phyloP scores from a whole-genome alignment of 345 rosid genomes.

The Moricandia arvensis region DNA sequence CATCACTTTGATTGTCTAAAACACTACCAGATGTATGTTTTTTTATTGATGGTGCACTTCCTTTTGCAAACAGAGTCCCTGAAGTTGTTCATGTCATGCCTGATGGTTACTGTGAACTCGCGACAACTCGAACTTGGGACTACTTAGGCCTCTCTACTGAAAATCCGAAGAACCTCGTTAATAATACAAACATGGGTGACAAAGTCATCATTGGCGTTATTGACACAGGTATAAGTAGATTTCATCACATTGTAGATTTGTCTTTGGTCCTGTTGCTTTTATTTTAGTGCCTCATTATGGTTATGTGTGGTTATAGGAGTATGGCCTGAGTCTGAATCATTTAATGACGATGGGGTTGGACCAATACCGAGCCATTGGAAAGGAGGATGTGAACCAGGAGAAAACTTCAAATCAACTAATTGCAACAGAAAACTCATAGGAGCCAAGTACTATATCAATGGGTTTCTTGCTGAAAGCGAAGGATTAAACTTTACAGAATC shows the following conservation, averaged over 20 bases:
- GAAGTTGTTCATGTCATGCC: not conserved
- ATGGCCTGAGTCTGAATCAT: not conserved
- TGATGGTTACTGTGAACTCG: not conserved
- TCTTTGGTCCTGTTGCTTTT: too few species aligned
- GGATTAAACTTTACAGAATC: not conserved
- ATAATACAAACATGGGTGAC: not conserved
- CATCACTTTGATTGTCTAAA: not conserved
- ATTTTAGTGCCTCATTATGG: not conserved
- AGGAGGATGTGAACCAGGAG: not conserved
- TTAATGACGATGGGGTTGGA: not conserved
- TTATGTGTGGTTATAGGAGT: not conserved
- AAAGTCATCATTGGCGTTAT: not conserved
- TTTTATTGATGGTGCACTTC: not conserved
- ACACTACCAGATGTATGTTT: not conserved
- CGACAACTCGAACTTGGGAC: not conserved
- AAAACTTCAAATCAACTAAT: not conserved
- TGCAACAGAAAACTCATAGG: not conserved
- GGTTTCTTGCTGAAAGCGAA: not conserved
- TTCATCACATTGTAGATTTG: not conserved
- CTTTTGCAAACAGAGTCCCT: not conserved
- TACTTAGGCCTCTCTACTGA: not conserved
- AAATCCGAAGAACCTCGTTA: not conserved
- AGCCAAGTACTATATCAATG: not conserved
- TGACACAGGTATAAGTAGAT: not conserved
- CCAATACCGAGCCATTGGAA: not conserved